These are phyloP conservation scores for Talaromyces borbonicus DNA, from an alignment of 495 filamentous ascomycete genomes.

Conservation along the genomic window DNA sequence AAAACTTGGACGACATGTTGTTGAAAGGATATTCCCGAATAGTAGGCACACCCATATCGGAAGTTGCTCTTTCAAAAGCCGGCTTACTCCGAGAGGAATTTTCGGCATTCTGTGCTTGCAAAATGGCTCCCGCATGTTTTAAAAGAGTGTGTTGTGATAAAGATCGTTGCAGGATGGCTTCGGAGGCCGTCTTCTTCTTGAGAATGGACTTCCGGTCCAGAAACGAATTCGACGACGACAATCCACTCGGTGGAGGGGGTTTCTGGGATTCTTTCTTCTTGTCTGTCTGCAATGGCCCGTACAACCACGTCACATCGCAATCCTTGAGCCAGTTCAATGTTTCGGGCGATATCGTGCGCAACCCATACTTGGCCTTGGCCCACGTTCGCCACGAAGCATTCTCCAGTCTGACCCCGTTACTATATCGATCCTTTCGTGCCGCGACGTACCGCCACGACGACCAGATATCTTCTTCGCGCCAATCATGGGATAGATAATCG, in stretches of 20 bases:
- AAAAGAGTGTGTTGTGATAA: constrained; percentile 83
- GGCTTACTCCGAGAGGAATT: constrained; percentile 30
- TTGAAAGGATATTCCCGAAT: constrained; percentile 1
- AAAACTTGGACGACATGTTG: constrained; percentile 17
- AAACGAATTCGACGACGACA: constrained; percentile 78
- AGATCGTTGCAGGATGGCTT: constrained; percentile 87
- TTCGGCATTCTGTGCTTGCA: constrained; percentile 77
- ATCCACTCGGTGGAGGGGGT: constrained; percentile 44
- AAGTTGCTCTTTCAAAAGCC: constrained; percentile 45
- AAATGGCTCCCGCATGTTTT: constrained; percentile 85
- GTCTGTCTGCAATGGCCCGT: constrained; percentile 78
- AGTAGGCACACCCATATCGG: constrained; percentile 49
- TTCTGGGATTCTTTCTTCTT: constrained; percentile 24
- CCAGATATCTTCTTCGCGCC: constrained; percentile 98
- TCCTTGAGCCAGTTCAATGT: constrained; percentile 94
- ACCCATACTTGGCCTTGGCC: constrained; percentile 77
- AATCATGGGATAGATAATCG: constrained; percentile 91
- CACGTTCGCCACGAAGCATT: constrained; percentile 99
- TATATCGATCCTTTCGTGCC: constrained; percentile 63
- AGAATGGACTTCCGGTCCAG: constrained; percentile 83
- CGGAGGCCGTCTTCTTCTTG: constrained; percentile 93
- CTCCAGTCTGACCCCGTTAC: constrained; percentile 72
- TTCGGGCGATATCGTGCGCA: constrained; percentile 81
- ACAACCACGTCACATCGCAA: constrained; percentile 95
- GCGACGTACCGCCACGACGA: constrained; percentile 91